These are phyloP conservation scores for Zymoseptoria pseudotritici DNA, from an alignment of 2,329 filamentous ascomycete species.

Conservation along the genomic window DNA sequence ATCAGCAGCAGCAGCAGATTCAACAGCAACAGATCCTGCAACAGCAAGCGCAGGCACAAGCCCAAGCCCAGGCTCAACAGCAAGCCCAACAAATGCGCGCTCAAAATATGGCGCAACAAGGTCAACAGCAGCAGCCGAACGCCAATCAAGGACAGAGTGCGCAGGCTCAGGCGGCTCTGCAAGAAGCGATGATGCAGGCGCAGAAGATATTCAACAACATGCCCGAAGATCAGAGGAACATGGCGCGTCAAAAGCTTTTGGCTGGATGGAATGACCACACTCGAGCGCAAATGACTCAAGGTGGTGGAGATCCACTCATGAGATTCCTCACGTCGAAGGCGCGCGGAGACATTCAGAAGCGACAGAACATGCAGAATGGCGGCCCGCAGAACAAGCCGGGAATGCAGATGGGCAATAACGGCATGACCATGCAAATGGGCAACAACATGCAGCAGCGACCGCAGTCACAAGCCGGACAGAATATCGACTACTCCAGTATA, in stretches of 20 bases:
- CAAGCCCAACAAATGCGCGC: not conserved
- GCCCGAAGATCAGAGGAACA: conserved; percentile 20
- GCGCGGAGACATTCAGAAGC: conserved; percentile 2
- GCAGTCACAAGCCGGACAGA: conserved; percentile 29
- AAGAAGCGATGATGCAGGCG: conserved; percentile 15
- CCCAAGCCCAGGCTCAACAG: conserved; percentile 2
- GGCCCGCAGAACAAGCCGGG: conserved; percentile 10
- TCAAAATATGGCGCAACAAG: conserved; percentile 12
- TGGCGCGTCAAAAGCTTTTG: conserved; percentile 18
- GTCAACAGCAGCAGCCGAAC: conserved; percentile 10
- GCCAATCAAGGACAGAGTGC: conserved; percentile 7
- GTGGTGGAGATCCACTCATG: conserved; percentile 20
- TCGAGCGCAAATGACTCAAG: conserved; percentile 8
- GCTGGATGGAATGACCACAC: conserved; percentile 15
- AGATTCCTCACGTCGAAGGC: conserved; percentile 12
- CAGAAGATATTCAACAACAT: conserved; percentile 16
- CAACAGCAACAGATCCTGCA: conserved; percentile 20
- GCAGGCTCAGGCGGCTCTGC: conserved; percentile 3
- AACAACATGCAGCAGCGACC: conserved; percentile 26
- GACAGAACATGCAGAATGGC: conserved; percentile 10
- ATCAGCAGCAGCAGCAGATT: conserved; percentile 12
- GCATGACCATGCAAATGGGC: conserved; percentile 33
- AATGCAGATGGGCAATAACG: conserved; percentile 29
- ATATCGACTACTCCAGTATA: conserved; percentile 47
- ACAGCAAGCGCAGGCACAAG: conserved; percentile 18